Base-by-base conservation (phyloP, 176 grass and related monocot genomes). In the Eremochloa ophiuroides region DNA sequence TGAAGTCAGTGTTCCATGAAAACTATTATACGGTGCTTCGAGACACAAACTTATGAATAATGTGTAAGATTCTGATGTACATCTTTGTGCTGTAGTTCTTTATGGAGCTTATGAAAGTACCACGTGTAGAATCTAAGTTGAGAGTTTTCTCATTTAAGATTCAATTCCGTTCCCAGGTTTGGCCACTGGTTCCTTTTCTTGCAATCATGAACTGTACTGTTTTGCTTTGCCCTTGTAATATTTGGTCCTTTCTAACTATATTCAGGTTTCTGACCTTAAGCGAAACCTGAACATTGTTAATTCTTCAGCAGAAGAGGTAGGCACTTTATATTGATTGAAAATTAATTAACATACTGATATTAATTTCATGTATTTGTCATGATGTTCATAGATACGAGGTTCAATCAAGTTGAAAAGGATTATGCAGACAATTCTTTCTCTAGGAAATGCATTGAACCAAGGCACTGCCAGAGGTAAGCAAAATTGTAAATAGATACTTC, bases 361-460 rank as follows among this genome's bases (percentile, higher is more conserved):
- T 22, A 73, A 64, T 90, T 38, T 83, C 39, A 68, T 77, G 64
- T 79, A 63, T 73, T 71, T 81, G 25, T 25, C 64, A 73, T 71
- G 17, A 80, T 85, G 59, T 90, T 84, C 30, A 77, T 51, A 98
- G 96, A 95, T 98, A 86, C 95, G 86, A 79, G 81, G 92, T 88
- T 98, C 96, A 70, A 74, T 84, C 29, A 98, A 98, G 84, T 89
- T 98, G 70, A 98, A 95, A 94, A 98, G 92, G 71, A 95, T 95
- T 75, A 95, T 98, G 96, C 93, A 98, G 78, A 98, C 96, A 34
- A 98, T 98, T 89, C 92, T 98, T 82, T 98, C 96, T 76, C 85
- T 98, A 69, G 96, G 96, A 77, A 98, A 98, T 95, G 96, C 96
- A 47, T 83, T 98, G 82, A 98, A 98, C 80, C 96, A 98, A 90